Evolutionary conservation across 108 stramenopile species (phyloP), one percentile per base, ranked within the genome.

Genomic region (Cyclotella kingstonii): DNA sequence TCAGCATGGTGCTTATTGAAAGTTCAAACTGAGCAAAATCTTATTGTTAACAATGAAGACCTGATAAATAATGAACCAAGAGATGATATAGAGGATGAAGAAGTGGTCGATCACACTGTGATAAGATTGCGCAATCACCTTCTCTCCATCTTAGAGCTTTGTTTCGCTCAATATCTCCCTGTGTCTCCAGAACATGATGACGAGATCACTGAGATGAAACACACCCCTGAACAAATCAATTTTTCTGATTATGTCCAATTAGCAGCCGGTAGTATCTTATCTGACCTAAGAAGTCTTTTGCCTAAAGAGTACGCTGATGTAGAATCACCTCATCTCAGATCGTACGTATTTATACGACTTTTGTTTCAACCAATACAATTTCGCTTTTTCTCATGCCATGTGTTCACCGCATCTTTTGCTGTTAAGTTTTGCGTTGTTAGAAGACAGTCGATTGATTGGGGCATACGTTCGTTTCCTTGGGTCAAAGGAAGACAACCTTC

Each of bases 221-320:
- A 77, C 59, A 59, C 77, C 8, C 64, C 77, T 2, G 86, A 83
- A 11, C 88, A 93, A 31, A 51, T 60, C n/a, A 40, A 40, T 1
- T 93, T 86, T 64, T 54, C 86, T 7, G 44, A 60, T 22, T 43
- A 56, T 21, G 83, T 93, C 2, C 86, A 87, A 39, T 35, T 59
- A 8, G 29, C 70, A 30, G 86, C 92, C 29, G 67, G 68, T 8
- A 35, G 52, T 15, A 70, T 72, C 7, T 75, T 84, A 10, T 68
- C 83, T 15, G 92, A 93, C 56, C 57, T 93, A 40, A 59, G 88
- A 12, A 60, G 74, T 1, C 58, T 93, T 27, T 83, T 90, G 56
- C 92, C 83, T 5, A 76, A 70, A 55, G 81, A 81, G 33, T 86
- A 73, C 73, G 31, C 64, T 0, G 58, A 76, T 46, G 86, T 86